phyloP scores from a whole-genome alignment of 2,329 filamentous ascomycete species.

The Colletotrichum abscissum region DNA sequence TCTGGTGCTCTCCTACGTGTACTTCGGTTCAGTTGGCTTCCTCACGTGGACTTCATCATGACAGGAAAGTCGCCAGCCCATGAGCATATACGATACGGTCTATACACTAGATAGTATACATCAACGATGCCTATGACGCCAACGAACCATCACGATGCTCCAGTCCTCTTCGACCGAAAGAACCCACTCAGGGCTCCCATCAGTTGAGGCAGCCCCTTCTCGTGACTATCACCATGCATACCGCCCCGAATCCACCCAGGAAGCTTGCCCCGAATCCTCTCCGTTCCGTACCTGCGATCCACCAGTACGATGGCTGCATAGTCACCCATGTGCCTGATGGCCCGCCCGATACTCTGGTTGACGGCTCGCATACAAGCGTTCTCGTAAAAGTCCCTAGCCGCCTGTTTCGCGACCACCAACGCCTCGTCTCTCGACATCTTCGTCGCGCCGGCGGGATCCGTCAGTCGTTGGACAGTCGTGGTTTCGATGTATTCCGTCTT shows the following conservation, averaged over 20 bases:
- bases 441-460: slow-evolving; percentile 38
- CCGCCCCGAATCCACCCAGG: slow-evolving; percentile 89
- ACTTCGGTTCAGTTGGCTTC: too few species aligned
- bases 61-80: too few species aligned
- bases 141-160: slow-evolving; percentile 37
- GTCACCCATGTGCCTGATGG: slow-evolving; percentile 87
- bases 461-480: slow-evolving; percentile 56
- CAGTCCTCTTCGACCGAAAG: slow-evolving; percentile 63
- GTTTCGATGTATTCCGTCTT: slow-evolving; percentile 88
- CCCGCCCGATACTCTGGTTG: slow-evolving; percentile 94
- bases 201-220: slow-evolving; percentile 64
- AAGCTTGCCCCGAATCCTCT: slow-evolving; percentile 81
- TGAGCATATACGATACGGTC: too few species aligned
- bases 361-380: slow-evolving; percentile 97
- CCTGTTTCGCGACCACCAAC: slow-evolving; percentile 57
- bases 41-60: too few species aligned
- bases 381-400: slow-evolving; percentile 86
- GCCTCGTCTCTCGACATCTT: slow-evolving; percentile 44
- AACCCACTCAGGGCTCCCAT: slow-evolving; percentile 69
- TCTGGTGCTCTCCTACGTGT: too few species aligned
- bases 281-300: slow-evolving; percentile 81
- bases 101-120: too few species aligned
- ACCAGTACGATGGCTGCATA: slow-evolving; percentile 91
- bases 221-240: slow-evolving; percentile 62
- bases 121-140: too few species aligned